A percentile compares a stretch with the other conserved stretches of the same genome.
phyloP scores from a whole-genome alignment of 2,329 filamentous ascomycete species.

The Colletotrichum truncatum region DNA sequence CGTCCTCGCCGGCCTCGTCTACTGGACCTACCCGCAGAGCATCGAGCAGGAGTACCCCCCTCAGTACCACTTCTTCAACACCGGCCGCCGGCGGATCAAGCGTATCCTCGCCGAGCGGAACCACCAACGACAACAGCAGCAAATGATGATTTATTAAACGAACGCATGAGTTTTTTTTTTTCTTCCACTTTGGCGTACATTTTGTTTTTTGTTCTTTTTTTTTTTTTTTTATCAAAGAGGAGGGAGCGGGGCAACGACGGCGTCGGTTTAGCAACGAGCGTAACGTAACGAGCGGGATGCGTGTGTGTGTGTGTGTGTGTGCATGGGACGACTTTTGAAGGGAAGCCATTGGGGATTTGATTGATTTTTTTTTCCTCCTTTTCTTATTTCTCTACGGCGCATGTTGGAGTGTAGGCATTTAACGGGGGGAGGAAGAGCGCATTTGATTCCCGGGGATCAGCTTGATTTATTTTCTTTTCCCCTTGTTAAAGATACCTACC shows the following conservation, averaged over 20 bases:
- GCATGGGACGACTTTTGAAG: not conserved
- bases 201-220: too few species aligned
- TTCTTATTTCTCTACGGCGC: not conserved
- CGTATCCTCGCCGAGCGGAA: conserved; percentile 27
- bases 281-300: too few species aligned
- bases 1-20: conserved; percentile 42
- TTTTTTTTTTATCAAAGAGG: not conserved
- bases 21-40: conserved; percentile 52
- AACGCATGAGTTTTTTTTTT: not conserved
- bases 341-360: too few species aligned
- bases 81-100: conserved; percentile 24
- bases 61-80: conserved; percentile 27
- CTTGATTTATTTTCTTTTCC: not conserved
- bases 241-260: too few species aligned
- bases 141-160: conserved; percentile 18
- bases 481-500: conserved; percentile 13
- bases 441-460: not conserved
- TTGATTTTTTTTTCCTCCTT: not conserved
- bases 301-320: not conserved
- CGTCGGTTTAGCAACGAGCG: not conserved
- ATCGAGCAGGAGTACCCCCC: conserved; percentile 48
- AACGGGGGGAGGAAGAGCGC: not conserved
- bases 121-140: conserved; percentile 18
- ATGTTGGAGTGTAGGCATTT: not conserved
- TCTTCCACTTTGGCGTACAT: too few species aligned